Conservation (phyloP, 2,329 filamentous ascomycete species). For the Colletotrichum sp. region DNA sequence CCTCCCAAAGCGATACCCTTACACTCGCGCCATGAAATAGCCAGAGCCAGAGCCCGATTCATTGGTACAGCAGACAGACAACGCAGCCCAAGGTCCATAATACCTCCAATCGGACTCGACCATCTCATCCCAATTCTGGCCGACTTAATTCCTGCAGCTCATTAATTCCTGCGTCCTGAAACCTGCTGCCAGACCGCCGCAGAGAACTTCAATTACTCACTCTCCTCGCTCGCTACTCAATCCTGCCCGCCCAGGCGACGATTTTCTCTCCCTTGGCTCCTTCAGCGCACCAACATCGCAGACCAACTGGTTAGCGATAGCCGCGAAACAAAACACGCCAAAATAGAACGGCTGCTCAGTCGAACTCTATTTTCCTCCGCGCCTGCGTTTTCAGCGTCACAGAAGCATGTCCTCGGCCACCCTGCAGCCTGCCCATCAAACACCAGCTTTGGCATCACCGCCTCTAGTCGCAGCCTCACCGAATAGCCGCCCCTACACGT, state of each 20-base stretch:
- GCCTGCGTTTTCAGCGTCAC: constrained; percentile 24
- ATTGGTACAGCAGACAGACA: constrained; percentile 36
- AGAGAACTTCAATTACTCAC: not conserved
- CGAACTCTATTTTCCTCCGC: constrained; percentile 7
- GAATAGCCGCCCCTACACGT: constrained; percentile 56
- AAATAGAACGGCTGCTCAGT: constrained; percentile 6
- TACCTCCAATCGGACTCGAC: constrained; percentile 17
- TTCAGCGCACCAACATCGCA: constrained; percentile 7
- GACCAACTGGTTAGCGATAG: constrained; percentile 11
- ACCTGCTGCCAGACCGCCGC: not conserved
- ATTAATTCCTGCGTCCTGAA: constrained; percentile 20
- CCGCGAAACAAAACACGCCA: constrained; percentile 16
- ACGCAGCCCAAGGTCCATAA: constrained; percentile 13
- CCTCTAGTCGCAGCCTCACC: constrained; percentile 49
- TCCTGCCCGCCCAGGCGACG: constrained; percentile 3
- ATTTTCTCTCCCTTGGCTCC: constrained; percentile 13
- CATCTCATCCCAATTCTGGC: constrained; percentile 14
- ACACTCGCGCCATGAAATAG: constrained; percentile 47
- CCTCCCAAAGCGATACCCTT: constrained; percentile 3
- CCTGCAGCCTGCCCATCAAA: constrained; percentile 64
- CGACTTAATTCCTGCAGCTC: constrained; percentile 21
- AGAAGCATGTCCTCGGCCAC: constrained; percentile 67
- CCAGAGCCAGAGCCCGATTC: constrained; percentile 31
- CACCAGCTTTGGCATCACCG: constrained; percentile 52
- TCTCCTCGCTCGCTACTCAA: not conserved